Base-by-base conservation (phyloP, 192 early-diverging fungal species). In the Backusella circina region DNA sequence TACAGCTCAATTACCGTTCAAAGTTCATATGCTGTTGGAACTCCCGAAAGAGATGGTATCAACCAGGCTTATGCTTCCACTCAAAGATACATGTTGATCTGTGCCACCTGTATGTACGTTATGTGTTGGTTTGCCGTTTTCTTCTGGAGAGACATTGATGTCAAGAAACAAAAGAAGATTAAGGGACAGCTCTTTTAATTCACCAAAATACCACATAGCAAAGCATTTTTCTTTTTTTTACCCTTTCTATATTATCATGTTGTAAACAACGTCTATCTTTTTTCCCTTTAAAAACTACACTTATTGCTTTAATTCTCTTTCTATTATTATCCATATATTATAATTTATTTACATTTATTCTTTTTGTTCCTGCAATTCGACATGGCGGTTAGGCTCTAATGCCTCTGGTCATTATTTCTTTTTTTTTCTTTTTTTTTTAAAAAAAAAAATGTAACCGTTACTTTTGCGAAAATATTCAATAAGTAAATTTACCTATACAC, bases 71-170 rank as follows among this genome's bases (percentile, higher is more conserved):
- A 73, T 23, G 64, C 57, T 35, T 36, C 54, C 18, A 57, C 61
- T 30, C 54, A 65, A 57, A 54, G 72, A 38, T 39, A 65, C 15
- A 54, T 73, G 18, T 47, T 61, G 2, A 65, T 73, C 26, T 57
- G 37, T 9, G 51, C 72, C 28, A 73, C 61, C 18, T 73, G 54
- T 61, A 12, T 61, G 8, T 61, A 54, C 12, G 37, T 65, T 28
- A 41, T 73, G n/a, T 33, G 57, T 8, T 65, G 54, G 51, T 65
- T 73, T 5, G 39, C n/a, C 23, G 72, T 73, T 37, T 73, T 33
- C 28, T 31, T 67, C 13, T 67, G 65, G 65, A 67, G 31, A 67
- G 31, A 67, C 13, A 30, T 67, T 33, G 65, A 67, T n/a, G 65
- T 67, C 28, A 67, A n/a, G 16, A 28, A 33, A 10, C 16, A n/a